Percentiles rank a stretch among this genome's conserved stretches.
These are phyloP conservation scores for Fraxinus dipetala DNA, from an alignment of 305 asterid genomes.

Conservation along the genomic window DNA sequence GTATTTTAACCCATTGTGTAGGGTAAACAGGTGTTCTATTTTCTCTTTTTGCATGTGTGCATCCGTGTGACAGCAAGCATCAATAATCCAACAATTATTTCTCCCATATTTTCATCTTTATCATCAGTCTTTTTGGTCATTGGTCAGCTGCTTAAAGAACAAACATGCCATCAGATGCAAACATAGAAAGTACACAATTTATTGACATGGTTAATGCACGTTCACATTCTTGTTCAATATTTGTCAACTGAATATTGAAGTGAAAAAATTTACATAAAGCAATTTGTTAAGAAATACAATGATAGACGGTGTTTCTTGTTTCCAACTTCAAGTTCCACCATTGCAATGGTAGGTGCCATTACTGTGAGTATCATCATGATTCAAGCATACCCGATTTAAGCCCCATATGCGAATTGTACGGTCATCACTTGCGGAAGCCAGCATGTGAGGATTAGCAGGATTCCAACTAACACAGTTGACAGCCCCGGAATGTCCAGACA, in stretches of 20 bases:
- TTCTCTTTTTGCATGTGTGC: not conserved
- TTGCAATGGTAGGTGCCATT: conserved; percentile 70
- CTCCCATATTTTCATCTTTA: not conserved
- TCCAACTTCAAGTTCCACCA: conserved; percentile 52
- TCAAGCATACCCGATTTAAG: conserved; percentile 43
- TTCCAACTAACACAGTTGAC: conserved; percentile 95
- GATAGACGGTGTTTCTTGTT: not conserved
- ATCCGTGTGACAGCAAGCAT: not conserved
- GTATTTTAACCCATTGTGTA: not conserved
- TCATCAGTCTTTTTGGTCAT: not conserved
- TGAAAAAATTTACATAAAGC: conserved; percentile 51
- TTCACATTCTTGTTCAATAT: conserved; percentile 44
- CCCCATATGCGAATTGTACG: conserved; percentile 89
- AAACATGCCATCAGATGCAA: conserved; percentile 4
- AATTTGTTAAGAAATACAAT: conserved; percentile 33
- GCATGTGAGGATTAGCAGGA: conserved; percentile 76
- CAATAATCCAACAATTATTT: not conserved
- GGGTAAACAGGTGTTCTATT: not conserved
- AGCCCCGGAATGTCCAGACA: conserved; percentile 66
- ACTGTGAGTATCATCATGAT: conserved; percentile 38
- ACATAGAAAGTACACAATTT: conserved; percentile 18
- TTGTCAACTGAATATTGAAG: conserved; percentile 36
- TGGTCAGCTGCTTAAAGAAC: not conserved
- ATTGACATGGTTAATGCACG: conserved; percentile 38
- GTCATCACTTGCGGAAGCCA: conserved; percentile 92